Conservation (phyloP, 2,329 filamentous ascomycete genomes). For the Penicillium sp. region DNA sequence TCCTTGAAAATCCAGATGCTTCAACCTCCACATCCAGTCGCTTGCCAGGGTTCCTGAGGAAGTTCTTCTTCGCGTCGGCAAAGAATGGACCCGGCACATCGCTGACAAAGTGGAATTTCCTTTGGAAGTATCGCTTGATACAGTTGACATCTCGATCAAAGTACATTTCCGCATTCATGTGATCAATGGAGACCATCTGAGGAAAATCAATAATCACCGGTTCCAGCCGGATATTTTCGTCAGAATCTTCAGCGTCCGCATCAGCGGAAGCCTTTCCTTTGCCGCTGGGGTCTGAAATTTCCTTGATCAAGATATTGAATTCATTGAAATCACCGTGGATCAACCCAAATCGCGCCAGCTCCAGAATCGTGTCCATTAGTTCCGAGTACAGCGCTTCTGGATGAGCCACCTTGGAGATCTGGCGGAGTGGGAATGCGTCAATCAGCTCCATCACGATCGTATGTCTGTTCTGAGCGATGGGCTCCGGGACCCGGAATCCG, state of each 20-base stretch:
- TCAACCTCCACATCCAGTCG: conserved; percentile 83
- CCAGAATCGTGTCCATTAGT: conserved; percentile 77
- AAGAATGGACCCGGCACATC: conserved; percentile 80
- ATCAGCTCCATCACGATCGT: conserved; percentile 94
- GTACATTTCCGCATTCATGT: conserved; percentile 90
- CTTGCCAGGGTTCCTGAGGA: conserved; percentile 55
- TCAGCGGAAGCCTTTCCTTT: conserved; percentile 34
- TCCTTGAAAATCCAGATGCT: conserved; percentile 91
- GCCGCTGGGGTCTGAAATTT: conserved; percentile 45
- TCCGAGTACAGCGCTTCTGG: conserved; percentile 86
- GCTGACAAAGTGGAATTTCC: conserved; percentile 80
- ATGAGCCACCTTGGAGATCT: conserved; percentile 77
- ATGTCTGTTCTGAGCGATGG: conserved; percentile 82
- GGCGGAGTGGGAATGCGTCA: conserved; percentile 84
- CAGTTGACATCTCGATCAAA: conserved; percentile 95
- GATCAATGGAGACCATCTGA: conserved; percentile 95
- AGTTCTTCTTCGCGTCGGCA: conserved; percentile 69
- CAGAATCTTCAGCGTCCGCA: conserved; percentile 21
- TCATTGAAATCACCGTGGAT: conserved; percentile 99
- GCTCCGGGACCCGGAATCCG: conserved; percentile 83
- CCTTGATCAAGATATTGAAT: conserved; percentile 94
- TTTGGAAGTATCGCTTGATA: conserved; percentile 87
- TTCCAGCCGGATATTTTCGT: conserved; percentile 50
- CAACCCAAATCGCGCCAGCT: conserved; percentile 75
- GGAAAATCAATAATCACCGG: conserved; percentile 96